Evolutionary conservation across 2,329 filamentous ascomycete species (phyloP), one percentile per base, ranked within the genome.

Genomic region (Blastomyces gilchristii): DNA sequence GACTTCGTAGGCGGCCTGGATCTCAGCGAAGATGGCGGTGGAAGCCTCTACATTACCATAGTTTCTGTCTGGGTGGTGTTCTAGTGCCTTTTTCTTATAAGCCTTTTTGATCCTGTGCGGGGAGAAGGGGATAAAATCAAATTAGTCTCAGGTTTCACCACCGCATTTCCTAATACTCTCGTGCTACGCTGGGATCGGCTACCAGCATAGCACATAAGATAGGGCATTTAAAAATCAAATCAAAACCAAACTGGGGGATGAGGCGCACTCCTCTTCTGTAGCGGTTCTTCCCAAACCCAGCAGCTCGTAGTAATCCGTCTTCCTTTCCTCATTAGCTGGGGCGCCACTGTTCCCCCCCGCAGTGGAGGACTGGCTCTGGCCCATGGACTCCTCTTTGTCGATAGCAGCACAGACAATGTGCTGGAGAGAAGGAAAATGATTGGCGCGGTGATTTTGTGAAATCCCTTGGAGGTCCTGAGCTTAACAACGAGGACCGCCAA

Each of bases 51-150:
- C 87, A 71, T 97, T 87, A 69, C 89, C 87, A 73, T 89, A 87
- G 75, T 99, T 99, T 68, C 92, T 89, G 76, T 99, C 94, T 0
- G 94, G 94, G 74, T 99, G 94, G 11, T 97, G 82, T 74, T 97
- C 91, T 58, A 99, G 84, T 1, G 94, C 94, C 73, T 93, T 97
- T 65, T 80, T 86, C 67, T 91, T 86, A 76, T 99, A 99, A 16
- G 92, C 91, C 71, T 91, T 96, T 72, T 96, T 96, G 71, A 99
- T 91, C 67, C 89, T 93, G 64, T 18, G 31, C 43, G 8, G 41
- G 50, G 50, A 2, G 9, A n/a, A 12, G n/a, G 18, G 28, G 62
- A 22, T 22, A 34, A 25, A 43, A 39, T 39, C 37, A 12, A 56
- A 39, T 66, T 54, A 64, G 60, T 62, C 25, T 56, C 41, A n/a